These are phyloP conservation scores for Dianthus caryophyllus DNA, from an alignment of 148 eudicot species.

Conservation along the genomic window DNA sequence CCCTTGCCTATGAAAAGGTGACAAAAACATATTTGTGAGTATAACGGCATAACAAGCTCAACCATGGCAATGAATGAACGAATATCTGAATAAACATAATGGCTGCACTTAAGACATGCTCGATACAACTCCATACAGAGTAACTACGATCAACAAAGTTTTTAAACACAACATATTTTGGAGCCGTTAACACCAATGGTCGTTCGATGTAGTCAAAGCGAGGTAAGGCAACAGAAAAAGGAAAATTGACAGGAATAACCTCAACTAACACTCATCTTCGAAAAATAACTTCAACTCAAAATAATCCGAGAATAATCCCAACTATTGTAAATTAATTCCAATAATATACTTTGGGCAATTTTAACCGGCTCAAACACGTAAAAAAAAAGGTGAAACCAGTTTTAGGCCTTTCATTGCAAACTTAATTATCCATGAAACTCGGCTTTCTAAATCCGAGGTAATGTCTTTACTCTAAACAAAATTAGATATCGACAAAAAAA, in stretches of 20 bases:
- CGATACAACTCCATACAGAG: neutral
- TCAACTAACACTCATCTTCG: too few species aligned
- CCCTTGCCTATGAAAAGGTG: conserved; percentile 41
- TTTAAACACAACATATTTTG: neutral
- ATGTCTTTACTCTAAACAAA: neutral
- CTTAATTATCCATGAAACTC: neutral
- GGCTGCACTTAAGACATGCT: neutral
- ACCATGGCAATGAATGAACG: neutral
- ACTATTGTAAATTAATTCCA: too few species aligned
- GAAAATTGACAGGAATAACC: too few species aligned
- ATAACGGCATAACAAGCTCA: neutral
- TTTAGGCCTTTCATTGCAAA: neutral
- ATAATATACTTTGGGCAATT: too few species aligned
- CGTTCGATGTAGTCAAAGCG: neutral
- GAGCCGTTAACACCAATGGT: neutral
- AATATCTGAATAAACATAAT: neutral
- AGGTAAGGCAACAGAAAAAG: too few species aligned
- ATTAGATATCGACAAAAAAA: neutral
- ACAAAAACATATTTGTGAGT: neutral
- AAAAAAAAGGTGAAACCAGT: too few species aligned
- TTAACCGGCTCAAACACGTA: too few species aligned
- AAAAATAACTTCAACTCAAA: too few species aligned
- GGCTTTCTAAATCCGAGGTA: neutral
- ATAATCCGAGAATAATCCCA: too few species aligned
- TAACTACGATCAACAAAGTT: too few species aligned